Evolutionary conservation across 495 filamentous ascomycete genomes (phyloP).

Genomic region (Annulohypoxylon stygium): DNA sequence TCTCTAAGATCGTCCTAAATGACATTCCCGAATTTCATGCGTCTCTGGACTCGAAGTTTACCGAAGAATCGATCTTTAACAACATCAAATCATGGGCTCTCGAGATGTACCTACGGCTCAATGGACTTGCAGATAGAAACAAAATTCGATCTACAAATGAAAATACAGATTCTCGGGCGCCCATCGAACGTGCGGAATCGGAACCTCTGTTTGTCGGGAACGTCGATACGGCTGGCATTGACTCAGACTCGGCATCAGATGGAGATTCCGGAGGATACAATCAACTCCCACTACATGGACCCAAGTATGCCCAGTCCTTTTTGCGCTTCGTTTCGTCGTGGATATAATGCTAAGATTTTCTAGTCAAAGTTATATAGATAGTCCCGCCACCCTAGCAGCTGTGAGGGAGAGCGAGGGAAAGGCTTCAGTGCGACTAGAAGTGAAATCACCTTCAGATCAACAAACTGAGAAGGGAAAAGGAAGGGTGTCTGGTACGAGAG

Average conservation of each 20-base stretch:
- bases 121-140: not conserved
- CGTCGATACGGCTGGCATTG: constrained; percentile 18
- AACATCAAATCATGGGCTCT: constrained; percentile 42
- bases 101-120: constrained; percentile 30
- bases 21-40: constrained; percentile 14
- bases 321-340: not conserved
- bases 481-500: constrained; percentile 23
- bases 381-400: constrained; percentile 34
- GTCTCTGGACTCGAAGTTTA: constrained; percentile 23
- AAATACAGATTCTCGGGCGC: not conserved
- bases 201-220: constrained; percentile 32
- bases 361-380: constrained; percentile 48
- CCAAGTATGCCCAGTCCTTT: constrained; percentile 29
- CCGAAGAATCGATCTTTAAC: constrained; percentile 29
- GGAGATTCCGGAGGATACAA: constrained; percentile 24
- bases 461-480: constrained; percentile 18
- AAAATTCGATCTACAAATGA: not conserved
- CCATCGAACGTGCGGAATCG: constrained; percentile 2
- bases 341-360: constrained; percentile 26
- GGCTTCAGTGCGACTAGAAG: not conserved
- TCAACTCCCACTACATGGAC: constrained; percentile 29
- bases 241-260: constrained; percentile 36
- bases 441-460: constrained; percentile 18
- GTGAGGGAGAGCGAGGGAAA: constrained; percentile 43
- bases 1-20: constrained; percentile 14